These are phyloP conservation scores for Fusarium anthophilum DNA, from an alignment of 2,329 filamentous ascomycete species.

Conservation along the genomic window DNA sequence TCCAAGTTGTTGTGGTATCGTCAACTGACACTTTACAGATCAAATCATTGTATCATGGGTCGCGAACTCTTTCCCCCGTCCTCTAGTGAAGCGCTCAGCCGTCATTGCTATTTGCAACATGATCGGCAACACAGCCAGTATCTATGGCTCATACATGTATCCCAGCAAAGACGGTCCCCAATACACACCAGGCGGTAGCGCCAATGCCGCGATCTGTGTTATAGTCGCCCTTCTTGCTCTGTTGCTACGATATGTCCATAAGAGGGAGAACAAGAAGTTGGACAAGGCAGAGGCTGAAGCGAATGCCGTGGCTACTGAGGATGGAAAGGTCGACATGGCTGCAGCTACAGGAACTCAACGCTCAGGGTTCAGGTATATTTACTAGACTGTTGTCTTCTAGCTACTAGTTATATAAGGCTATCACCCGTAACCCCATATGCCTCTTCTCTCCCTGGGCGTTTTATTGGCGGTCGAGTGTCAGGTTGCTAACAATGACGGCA, in stretches of 20 bases:
- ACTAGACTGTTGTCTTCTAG: neutral
- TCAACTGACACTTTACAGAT: slow-evolving; percentile 35
- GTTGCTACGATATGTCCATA: slow-evolving; percentile 61
- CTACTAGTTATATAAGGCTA: rapidly evolving
- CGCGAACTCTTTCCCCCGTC: slow-evolving; percentile 76
- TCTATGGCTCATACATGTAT: slow-evolving; percentile 61
- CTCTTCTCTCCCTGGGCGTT: rapidly evolving
- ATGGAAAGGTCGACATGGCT: neutral
- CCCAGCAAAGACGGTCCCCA: slow-evolving; percentile 52
- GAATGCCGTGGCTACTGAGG: neutral
- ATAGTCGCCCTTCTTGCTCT: slow-evolving; percentile 66
- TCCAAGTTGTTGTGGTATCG: rapidly evolving
- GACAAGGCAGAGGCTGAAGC: slow-evolving; percentile 55
- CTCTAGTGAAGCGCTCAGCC: slow-evolving; percentile 71
- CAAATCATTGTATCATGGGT: slow-evolving; percentile 73
- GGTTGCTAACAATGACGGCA: rapidly evolving
- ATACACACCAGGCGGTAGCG: slow-evolving; percentile 63
- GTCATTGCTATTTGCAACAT: slow-evolving; percentile 74
- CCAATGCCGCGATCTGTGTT: slow-evolving; percentile 70
- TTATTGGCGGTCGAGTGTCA: rapidly evolving
- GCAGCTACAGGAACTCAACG: neutral
- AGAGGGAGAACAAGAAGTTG: slow-evolving; percentile 68
- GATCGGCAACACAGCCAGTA: slow-evolving; percentile 67
- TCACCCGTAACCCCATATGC: rapidly evolving
- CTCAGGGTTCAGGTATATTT: slow-evolving; percentile 29